Evolutionary conservation across 305 asterid genomes (phyloP).

Genomic region (Solanum hybrid): DNA sequence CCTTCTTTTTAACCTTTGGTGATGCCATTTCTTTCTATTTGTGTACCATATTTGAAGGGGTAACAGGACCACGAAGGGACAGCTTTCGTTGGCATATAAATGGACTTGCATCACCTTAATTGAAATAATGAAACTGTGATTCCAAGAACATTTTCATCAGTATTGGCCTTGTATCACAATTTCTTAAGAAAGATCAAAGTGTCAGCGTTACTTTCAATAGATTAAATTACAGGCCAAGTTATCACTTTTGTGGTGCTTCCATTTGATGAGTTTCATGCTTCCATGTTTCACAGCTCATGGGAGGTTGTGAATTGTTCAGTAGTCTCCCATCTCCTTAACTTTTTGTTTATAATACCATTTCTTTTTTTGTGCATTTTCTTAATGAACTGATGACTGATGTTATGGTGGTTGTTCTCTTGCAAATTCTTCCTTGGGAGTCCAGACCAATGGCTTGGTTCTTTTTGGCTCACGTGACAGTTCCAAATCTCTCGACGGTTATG

Average conservation of each 20-base stretch:
- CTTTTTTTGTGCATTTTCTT: background rate
- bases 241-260: background rate
- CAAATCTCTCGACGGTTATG: slow-evolving; percentile 80
- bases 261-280: background rate
- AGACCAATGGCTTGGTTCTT: slow-evolving; percentile 98
- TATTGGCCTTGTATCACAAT: background rate
- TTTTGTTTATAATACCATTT: background rate
- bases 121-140: background rate
- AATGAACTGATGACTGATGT: slow-evolving; percentile 6
- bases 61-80: background rate
- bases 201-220: background rate
- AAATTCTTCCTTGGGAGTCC: slow-evolving; percentile 17
- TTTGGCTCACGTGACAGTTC: slow-evolving; percentile 77
- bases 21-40: background rate
- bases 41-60: background rate
- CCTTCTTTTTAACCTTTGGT: background rate
- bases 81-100: background rate
- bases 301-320: background rate
- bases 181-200: background rate
- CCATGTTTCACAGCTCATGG: background rate
- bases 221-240: background rate
- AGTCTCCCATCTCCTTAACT: background rate
- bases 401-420: slow-evolving; percentile 14
- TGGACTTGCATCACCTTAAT: background rate
- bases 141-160: background rate